A percentile compares a stretch with the other conserved stretches of the same genome.
Evolutionary conservation across 2,329 filamentous ascomycete species (phyloP).

Genomic region (Zymoseptoria passerinii): DNA sequence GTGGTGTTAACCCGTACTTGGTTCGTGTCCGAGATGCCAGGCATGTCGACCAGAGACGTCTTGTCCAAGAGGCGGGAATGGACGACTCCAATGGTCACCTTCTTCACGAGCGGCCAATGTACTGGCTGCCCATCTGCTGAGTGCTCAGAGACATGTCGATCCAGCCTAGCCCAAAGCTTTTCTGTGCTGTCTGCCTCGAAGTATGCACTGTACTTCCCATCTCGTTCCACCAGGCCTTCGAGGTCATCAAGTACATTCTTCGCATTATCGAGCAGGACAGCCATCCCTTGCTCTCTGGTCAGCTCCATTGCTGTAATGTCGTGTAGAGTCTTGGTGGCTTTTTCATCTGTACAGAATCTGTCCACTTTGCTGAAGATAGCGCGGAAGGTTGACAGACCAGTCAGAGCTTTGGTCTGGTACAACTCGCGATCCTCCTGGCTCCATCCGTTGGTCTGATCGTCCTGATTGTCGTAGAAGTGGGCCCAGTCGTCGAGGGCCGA

Average conservation of each 20-base stretch:
- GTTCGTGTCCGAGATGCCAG: constrained; percentile 14
- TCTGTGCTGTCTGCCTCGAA: neutral
- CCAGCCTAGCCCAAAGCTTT: neutral
- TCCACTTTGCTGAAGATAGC: constrained; percentile 13
- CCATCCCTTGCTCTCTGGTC: neutral
- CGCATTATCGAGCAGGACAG: neutral
- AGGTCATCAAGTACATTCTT: neutral
- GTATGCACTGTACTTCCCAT: neutral
- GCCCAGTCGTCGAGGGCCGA: constrained; percentile 8
- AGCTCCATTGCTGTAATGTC: neutral
- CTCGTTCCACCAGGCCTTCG: neutral
- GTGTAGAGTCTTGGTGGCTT: constrained; percentile 1
- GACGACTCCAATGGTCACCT: constrained; percentile 6
- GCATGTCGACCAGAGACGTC: constrained; percentile 10
- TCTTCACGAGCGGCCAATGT: constrained; percentile 11
- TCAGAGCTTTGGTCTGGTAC: constrained; percentile 3
- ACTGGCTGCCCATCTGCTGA: neutral
- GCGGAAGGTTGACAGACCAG: constrained; percentile 8
- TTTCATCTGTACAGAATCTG: neutral
- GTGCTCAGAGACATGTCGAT: neutral
- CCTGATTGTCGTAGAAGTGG: constrained; percentile 8
- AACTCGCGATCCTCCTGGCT: constrained; percentile 4
- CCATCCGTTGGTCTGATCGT: constrained; percentile 7
- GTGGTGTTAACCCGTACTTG: constrained; percentile 5
- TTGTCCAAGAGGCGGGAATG: constrained; percentile 3